Evolutionary conservation across 78 protist genomes (phyloP).

Genomic region (Acrasis kona): DNA sequence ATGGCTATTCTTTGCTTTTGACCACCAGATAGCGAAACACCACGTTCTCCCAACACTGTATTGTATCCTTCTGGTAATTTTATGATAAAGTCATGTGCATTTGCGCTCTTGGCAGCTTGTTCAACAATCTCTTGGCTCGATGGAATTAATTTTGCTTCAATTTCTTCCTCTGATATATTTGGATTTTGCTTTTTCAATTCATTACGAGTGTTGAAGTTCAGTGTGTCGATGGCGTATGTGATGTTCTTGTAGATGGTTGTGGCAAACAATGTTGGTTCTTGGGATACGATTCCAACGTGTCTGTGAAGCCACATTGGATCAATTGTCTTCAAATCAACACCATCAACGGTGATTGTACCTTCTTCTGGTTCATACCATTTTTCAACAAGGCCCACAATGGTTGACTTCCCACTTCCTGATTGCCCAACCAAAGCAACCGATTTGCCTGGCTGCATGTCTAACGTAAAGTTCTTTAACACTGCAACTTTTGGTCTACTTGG

Average conservation of each 20-base stretch:
- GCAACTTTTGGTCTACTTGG: slow-evolving; percentile 49
- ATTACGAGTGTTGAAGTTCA: too few species aligned
- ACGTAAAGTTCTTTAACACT: slow-evolving; percentile 23
- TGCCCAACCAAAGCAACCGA: slow-evolving; percentile 75
- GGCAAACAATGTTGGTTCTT: too few species aligned
- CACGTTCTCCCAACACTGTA: slow-evolving; percentile 79
- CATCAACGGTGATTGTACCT: neutral
- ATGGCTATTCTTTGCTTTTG: too few species aligned
- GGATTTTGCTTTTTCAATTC: too few species aligned
- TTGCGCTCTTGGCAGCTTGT: slow-evolving; percentile 76
- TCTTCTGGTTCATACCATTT: neutral
- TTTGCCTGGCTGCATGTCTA: slow-evolving; percentile 43
- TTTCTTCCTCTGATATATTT: too few species aligned
- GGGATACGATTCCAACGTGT: too few species aligned
- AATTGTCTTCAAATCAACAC: too few species aligned
- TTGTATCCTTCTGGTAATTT: slow-evolving; percentile 64
- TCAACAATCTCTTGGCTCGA: slow-evolving; percentile 12
- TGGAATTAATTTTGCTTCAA: too few species aligned
- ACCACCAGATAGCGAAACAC: too few species aligned
- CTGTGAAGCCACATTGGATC: too few species aligned
- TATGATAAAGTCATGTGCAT: slow-evolving; percentile 77
- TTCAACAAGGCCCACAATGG: neutral
- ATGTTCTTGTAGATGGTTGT: too few species aligned
- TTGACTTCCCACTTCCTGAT: slow-evolving; percentile 75
- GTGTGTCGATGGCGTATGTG: too few species aligned